Percentiles rank a stretch among this genome's conserved stretches.
Evolutionary conservation across 768 basidiomycete species (phyloP).

Genomic region (Trametes villosa): DNA sequence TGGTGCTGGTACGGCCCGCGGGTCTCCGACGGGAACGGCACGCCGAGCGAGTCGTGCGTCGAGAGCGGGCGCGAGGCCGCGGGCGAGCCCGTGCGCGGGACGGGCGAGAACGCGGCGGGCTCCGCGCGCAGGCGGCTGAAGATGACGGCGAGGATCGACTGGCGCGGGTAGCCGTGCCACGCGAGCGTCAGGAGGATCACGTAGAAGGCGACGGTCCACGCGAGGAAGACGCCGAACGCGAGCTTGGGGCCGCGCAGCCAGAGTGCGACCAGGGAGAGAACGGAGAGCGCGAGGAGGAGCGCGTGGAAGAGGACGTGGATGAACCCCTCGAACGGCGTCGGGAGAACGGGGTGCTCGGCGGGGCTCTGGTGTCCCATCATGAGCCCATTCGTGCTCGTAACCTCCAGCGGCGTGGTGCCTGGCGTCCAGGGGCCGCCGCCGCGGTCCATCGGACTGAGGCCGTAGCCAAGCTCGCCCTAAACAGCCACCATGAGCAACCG

Average conservation of each 20-base stretch:
- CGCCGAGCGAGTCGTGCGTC: conserved; percentile 45
- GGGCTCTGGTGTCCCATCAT: conserved; percentile 27
- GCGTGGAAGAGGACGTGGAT: conserved; percentile 60
- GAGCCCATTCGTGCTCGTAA: conserved; percentile 45
- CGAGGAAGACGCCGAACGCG: conserved; percentile 66
- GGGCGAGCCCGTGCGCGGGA: conserved; percentile 29
- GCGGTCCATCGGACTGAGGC: conserved; percentile 59
- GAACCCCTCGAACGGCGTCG: conserved; percentile 41
- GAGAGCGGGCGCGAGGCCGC: conserved; percentile 43
- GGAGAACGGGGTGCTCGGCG: conserved; percentile 27
- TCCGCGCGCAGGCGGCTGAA: conserved; percentile 48
- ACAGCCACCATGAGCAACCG: conserved; percentile 12
- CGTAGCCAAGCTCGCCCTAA: conserved; percentile 77
- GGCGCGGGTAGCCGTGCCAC: conserved; percentile 59
- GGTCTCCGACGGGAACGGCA: conserved; percentile 45
- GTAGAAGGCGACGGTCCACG: conserved; percentile 66
- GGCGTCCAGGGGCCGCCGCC: conserved; percentile 53
- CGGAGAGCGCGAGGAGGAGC: conserved; percentile 59
- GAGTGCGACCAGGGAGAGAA: conserved; percentile 60
- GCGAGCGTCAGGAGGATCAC: conserved; percentile 53
- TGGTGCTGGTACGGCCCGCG: conserved; percentile 72
- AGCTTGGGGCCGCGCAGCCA: conserved; percentile 59
- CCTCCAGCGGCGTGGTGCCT: conserved; percentile 50
- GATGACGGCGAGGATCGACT: conserved; percentile 59
- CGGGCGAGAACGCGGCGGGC: conserved; percentile 37